Evolutionary conservation across 805 yeast genomes (phyloP), one percentile per base, ranked within the genome.

Genomic region (Kregervanrija pseudodelftensis): DNA sequence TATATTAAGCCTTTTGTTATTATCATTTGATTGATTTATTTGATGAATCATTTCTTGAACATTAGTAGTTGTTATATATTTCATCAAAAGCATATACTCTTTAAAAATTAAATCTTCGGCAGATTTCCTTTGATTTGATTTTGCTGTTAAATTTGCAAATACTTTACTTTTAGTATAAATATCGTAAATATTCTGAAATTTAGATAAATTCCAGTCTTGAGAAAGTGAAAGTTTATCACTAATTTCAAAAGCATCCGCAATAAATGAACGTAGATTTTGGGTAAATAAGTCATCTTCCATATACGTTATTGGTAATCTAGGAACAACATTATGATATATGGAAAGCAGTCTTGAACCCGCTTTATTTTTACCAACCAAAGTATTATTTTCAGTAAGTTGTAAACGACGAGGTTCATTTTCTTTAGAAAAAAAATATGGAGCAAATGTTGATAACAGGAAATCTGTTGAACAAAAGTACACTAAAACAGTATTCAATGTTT

Each of bases 281-380:
- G 59, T 47, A 46, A 55, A 54, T 3, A 49, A 35, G 38, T 61
- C 64, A 35, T 56, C 46, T 8, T 56, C 50, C 33, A 46, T 43
- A 28, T 56, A 43, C 3, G 14, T 33, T 22, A 22, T 44, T 51
- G 57, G 36, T 40, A 57, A 40, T 37, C 49, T 51, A 2, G 57
- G 54, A 15, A 58, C 43, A 9, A 63, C 32, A 16, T 46, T 53
- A 45, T 62, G 59, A 12, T 60, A 64, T 4, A 62, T 42, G 15
- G 54, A 60, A 3, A 64, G 45, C 8, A 63, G 45, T 14, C 56
- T 55, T 9, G 65, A 55, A 3, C 68, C 68, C 9, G 67, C 65
- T 47, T 59, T 60, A 9, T 49, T 45, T 38, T 60, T 64, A 13
- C 67, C 67, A 9, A 53, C 49, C 4, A 63, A 46, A 7, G 44